These are phyloP conservation scores for Fraxinus anomala DNA, from an alignment of 257 asterid genomes.

Conservation along the genomic window DNA sequence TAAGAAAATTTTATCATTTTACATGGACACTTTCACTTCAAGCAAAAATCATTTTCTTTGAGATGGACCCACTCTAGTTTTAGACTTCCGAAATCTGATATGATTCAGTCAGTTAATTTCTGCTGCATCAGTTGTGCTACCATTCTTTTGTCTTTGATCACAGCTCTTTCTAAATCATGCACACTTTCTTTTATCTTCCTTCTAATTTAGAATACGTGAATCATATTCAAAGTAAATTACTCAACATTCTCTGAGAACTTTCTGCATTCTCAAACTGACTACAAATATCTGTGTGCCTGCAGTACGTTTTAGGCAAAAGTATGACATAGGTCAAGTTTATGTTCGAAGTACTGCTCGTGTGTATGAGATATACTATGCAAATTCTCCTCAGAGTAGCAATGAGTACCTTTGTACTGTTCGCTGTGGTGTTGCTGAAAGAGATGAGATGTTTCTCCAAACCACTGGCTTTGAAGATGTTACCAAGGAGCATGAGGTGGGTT, in stretches of 20 bases:
- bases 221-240: neutral
- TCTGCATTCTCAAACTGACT: constrained; percentile 12
- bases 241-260: neutral
- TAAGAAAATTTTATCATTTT: neutral
- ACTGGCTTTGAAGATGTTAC: constrained; percentile 38
- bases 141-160: neutral
- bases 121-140: neutral
- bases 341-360: constrained; percentile 92
- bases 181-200: neutral
- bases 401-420: constrained; percentile 88
- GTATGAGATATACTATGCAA: constrained; percentile 72
- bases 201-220: neutral
- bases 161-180: neutral
- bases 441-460: constrained; percentile 54
- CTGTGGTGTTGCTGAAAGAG: constrained; percentile 77
- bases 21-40: neutral
- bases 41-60: neutral
- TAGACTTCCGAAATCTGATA: neutral
- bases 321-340: constrained; percentile 69
- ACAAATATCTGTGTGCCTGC: constrained; percentile 33
- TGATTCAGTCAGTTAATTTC: neutral
- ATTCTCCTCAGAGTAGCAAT: constrained; percentile 42
- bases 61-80: neutral
- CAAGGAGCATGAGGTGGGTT: constrained; percentile 33
- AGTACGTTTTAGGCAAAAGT: constrained; percentile 65